Conservation (phyloP, 1,284 basidiomycete genomes). For the Cystobasidium sp. region DNA sequence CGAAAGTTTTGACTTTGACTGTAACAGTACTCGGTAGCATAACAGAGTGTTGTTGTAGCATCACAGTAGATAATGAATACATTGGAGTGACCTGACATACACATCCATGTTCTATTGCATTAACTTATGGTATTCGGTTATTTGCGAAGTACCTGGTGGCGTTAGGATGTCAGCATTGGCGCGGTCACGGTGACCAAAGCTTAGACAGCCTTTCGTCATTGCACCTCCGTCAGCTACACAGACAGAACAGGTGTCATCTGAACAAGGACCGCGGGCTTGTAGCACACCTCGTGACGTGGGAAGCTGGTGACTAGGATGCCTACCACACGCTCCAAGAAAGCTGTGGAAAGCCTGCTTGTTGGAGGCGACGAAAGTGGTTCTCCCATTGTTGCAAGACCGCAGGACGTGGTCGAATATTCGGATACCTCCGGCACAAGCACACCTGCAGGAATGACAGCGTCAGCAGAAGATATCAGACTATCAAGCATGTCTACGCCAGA, state of each 20-base stretch:
- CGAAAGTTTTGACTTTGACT: too few species aligned
- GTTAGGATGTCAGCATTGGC: background rate
- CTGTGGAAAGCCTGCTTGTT: background rate
- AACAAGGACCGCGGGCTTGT: too few species aligned
- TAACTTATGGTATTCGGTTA: background rate
- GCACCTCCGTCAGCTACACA: background rate
- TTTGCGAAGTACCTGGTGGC: background rate
- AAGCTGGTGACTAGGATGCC: background rate
- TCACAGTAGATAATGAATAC: too few species aligned
- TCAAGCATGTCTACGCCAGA: background rate
- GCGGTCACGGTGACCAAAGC: constrained; percentile 14
- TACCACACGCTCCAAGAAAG: constrained; percentile 2
- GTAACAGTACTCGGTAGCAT: too few species aligned
- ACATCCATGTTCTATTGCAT: too few species aligned
- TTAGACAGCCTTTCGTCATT: constrained; percentile 7
- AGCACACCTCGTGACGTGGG: too few species aligned
- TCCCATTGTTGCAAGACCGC: constrained; percentile 11
- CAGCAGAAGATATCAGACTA: background rate
- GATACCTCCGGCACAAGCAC: constrained; percentile 22
- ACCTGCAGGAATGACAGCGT: constrained; percentile 1
- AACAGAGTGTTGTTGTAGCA: too few species aligned
- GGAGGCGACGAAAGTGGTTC: constrained; percentile 24
- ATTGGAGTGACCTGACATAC: too few species aligned
- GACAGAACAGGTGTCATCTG: background rate
- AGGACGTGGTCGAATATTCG: constrained; percentile 17